Evolutionary conservation across 1,139 yeast species (phyloP).

Genomic region (Sugiyamaella grinbergsii): DNA sequence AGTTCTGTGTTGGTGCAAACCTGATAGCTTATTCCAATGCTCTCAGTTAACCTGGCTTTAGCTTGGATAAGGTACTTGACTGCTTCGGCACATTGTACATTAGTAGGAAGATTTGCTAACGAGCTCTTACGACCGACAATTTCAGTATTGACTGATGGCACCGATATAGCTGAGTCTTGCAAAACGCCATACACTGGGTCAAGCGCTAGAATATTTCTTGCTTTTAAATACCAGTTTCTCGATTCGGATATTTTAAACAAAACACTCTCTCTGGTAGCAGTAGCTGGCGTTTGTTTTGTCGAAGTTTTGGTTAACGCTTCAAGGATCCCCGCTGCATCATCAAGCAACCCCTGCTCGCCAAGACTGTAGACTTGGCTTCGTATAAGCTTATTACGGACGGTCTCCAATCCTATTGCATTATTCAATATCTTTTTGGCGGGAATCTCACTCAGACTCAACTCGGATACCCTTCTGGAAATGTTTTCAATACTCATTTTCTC

Average conservation of each 20-base stretch:
- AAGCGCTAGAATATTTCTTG: conserved; percentile 31
- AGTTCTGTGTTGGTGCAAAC: conserved; percentile 33
- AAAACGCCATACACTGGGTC: conserved; percentile 53
- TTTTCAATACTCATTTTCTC: conserved; percentile 1
- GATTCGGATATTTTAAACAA: conserved; percentile 31
- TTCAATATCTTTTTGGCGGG: conserved; percentile 4
- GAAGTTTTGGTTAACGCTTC: conserved; percentile 18
- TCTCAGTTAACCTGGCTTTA: conserved; percentile 1
- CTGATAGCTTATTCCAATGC: conserved; percentile 3
- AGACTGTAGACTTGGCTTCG: conserved; percentile 32
- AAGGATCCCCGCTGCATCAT: conserved; percentile 29
- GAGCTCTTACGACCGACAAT: conserved; percentile 14
- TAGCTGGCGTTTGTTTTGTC: neutral
- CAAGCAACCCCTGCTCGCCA: conserved; percentile 32
- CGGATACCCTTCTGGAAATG: conserved; percentile 4
- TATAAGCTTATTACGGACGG: conserved; percentile 31
- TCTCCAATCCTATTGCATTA: conserved; percentile 25
- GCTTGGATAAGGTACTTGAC: conserved; percentile 16
- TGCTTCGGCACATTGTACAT: conserved; percentile 17
- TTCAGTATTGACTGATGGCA: conserved; percentile 43
- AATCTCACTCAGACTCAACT: conserved; percentile 15
- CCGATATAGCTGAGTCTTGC: conserved; percentile 52
- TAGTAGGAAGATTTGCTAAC: conserved; percentile 5
- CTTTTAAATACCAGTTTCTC: conserved; percentile 31
- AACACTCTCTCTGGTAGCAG: conserved; percentile 28